These are phyloP conservation scores for Cymodocea nodosa DNA, from an alignment of 116 monocot species.

Conservation along the genomic window DNA sequence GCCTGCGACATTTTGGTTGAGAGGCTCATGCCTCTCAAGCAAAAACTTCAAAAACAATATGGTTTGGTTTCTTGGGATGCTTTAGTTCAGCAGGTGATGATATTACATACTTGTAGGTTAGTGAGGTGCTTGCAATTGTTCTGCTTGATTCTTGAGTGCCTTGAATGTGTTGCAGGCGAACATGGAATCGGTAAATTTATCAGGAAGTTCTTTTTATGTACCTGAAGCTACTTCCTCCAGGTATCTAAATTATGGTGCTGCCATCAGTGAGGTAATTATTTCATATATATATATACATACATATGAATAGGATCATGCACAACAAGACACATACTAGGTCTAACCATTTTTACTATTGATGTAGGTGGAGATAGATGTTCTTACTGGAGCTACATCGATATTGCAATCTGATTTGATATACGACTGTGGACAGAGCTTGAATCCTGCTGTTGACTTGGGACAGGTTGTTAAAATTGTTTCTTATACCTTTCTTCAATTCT, in stretches of 20 bases:
- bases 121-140: too few species aligned
- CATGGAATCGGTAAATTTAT: slow-evolving; percentile 41
- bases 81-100: slow-evolving; percentile 47
- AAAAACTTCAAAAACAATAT: slow-evolving; percentile 21
- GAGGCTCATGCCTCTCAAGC: slow-evolving; percentile 47
- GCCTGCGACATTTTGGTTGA: slow-evolving; percentile 56
- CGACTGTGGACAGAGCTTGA: slow-evolving; percentile 89
- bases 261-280: slow-evolving; percentile 58
- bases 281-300: too few species aligned
- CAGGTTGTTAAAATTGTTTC: too few species aligned
- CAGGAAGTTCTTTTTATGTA: slow-evolving; percentile 42
- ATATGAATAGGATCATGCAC: too few species aligned
- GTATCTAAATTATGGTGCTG: slow-evolving; percentile 85
- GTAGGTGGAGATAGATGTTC: slow-evolving; percentile 87
- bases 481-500: too few species aligned
- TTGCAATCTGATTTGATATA: slow-evolving; percentile 66
- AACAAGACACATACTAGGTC: too few species aligned
- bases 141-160: too few species aligned
- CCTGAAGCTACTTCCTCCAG: slow-evolving; percentile 21
- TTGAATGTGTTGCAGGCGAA: slow-evolving; percentile 34
- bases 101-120: background rate
- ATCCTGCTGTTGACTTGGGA: slow-evolving; percentile 89
- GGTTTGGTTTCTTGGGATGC: slow-evolving; percentile 45
- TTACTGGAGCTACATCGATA: slow-evolving; percentile 69
- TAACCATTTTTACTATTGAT: too few species aligned